Evolutionary conservation across 1,284 basidiomycete species (phyloP), one percentile per base, ranked within the genome.

Genomic region (Trichosporon ovoides): DNA sequence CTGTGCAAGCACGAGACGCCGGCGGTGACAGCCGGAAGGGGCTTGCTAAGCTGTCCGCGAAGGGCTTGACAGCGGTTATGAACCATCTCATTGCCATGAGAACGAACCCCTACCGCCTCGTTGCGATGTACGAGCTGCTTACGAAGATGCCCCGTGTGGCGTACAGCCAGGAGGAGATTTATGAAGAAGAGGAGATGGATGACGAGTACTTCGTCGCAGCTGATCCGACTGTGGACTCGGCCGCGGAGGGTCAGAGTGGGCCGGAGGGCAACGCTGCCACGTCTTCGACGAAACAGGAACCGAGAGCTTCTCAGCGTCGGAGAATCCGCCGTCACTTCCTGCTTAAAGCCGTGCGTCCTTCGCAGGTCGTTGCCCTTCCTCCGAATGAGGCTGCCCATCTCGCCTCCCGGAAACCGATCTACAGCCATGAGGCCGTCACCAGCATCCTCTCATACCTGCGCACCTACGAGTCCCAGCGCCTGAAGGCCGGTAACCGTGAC

Each of bases 101-200:
- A 11, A 53, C 35, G 12, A 28, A 35, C 35, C 50, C 63, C 9
- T 48, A 57, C 31, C 53, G 51, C 3, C 49, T 64, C 5, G 36
- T 61, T 18, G 46, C 60, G 1, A 53, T 53, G 13, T 61, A 57
- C 19, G 63, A 64, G 20, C 40, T 61, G 12, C 38, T 64, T 11
- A 58, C 58, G 19, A 38, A 20, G 34, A 48, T 4, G 36, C 18
- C 20, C 5, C 43, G 12, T 33, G 49, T 13, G 10, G 24, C 20
- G 11, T 34, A 46, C 33, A 55, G 18, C 18, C 34, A 51, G 40
- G 19, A 38, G 18, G 35, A 33, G 20, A 51, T 53, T n/a, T 54
- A 55, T n/a, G 35, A 28, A 7, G 35, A 38, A 6, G 37, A 53
- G 14, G 60, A 61, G 6, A 56, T 58, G 24, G 63, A 61, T 9